Base-by-base conservation (phyloP, 139 green algal species). In the Desmodesmus armatus region DNA sequence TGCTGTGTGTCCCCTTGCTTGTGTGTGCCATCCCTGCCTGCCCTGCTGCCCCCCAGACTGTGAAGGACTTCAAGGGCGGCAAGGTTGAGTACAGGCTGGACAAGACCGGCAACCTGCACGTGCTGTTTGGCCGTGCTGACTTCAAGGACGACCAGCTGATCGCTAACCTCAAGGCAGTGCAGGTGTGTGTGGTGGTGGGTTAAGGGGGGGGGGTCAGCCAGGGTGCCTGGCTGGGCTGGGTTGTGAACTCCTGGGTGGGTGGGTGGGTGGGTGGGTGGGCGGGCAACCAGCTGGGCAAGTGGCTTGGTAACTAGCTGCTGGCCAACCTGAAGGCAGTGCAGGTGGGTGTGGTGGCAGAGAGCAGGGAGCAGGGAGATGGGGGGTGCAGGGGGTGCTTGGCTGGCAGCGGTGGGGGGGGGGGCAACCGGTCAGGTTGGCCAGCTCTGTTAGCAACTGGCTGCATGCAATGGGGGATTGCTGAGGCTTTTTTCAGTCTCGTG, bases 61-160 rank as follows among this genome's bases (percentile, higher is more conserved):
- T 99, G 2, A 95, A 93, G 80, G 97, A 99, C 76, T 99, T 99
- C 92, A 99, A 99, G 95, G 96, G 96, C 27, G 97, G 97, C 87
- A 99, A 99, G 91, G 97, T 99, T 63, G 98, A 99, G 92, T 99
- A 98, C 92, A 91, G 98, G 15, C 92, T 98, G 81, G 98, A 99
- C 93, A 99, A 99, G 91, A 92, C 91, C 0, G 98, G 98, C 76
- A 99, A 99, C 89, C 90, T 99, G 67, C 98, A 99, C 90, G 87
- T 99, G 49, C 92, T 94, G 53, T 98, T 99, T 79, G 98, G 98
- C 60, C 97, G 96, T 80, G 81, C 94, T 29, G 91, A 93, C 84
- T 99, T 99, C 92, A 90, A 90, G 83, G 84, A 92, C 9, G 93
- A 97, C 29, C 91, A 98, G 72, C 91, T 99, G 55, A 72, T 99